Base-by-base conservation (phyloP, 73 alveolate species). In the Paramecium tetraurelia region DNA sequence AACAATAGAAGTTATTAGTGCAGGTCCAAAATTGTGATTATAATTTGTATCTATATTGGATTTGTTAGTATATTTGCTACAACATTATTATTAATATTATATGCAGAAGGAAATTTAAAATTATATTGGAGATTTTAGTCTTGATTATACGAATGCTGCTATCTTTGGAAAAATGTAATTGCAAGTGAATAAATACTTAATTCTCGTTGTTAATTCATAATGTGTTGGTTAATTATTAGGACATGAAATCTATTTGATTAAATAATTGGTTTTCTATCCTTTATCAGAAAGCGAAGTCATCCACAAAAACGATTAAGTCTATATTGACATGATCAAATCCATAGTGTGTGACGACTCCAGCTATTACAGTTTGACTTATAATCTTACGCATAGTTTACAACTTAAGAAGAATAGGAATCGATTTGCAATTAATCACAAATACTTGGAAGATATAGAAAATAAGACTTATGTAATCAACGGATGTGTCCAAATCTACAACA, bases 1-100 rank as follows among this genome's bases (percentile, higher is more conserved):
- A 35, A 71, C 92, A 10, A 18, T 41, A 40, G 92, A 89, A 12
- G 46, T 89, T 71, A 16, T 69, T 24, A 71, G 46, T 18, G 94
- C 94, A 44, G 94, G 94, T 24, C 92, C 92, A 40, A 72, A 72
- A 33, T 35, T 89, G 43, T 89, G 94, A 89, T 31, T 27, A 80
- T 80, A 5, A 18, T 53, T 53, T 53, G 69, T 53, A 53, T 53
- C 14, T 53, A 53, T 53, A 16, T 18, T 53, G 3, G 8, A 48
- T 16, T 48, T 12, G 59, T 16, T 4, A 3, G 22, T 48, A 12
- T 12, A 48, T 12, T 48, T 53, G 69, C 14, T 53, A 53, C 69
- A 53, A 53, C 5, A n/a, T 53, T 53, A 16, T n/a, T 3, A 33
- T 63, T 63, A 22, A 63, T 14, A 63, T 31, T 3, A 27, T 1